Evolutionary conservation across 495 filamentous ascomycete species (phyloP).

Genomic region (Geopyxis carbonaria): DNA sequence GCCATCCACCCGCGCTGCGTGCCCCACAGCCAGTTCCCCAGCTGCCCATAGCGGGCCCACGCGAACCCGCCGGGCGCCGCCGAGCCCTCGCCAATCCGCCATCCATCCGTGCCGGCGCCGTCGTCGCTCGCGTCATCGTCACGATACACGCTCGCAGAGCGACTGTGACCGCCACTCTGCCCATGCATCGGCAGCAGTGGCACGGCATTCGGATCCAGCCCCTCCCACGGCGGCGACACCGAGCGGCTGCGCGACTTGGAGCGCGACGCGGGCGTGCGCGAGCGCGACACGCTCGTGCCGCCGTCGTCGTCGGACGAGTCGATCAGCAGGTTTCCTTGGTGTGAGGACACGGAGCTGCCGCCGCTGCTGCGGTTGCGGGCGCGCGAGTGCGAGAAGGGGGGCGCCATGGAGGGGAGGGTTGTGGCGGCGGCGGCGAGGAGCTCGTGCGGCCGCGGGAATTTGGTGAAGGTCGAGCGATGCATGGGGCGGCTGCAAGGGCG

Average conservation of each 20-base stretch:
- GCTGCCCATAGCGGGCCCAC: conserved; percentile 27
- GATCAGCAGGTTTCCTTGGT: conserved; percentile 13
- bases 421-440: conserved; percentile 12
- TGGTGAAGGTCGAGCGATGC: background rate
- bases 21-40: conserved; percentile 35
- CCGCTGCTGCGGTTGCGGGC: conserved; percentile 20
- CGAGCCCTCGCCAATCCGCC: conserved; percentile 14
- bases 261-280: conserved; percentile 6
- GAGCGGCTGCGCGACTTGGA: conserved; percentile 14
- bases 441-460: conserved; percentile 22
- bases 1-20: conserved; percentile 34
- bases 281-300: conserved; percentile 4
- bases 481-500: too few species aligned
- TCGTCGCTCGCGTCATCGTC: conserved; percentile 11
- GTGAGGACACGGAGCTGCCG: conserved; percentile 16
- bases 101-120: conserved; percentile 1
- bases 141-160: conserved; percentile 7
- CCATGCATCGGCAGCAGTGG: conserved; percentile 19
- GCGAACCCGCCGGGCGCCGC: conserved; percentile 20
- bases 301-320: conserved; percentile 14
- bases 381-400: conserved; percentile 17
- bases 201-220: conserved; percentile 9
- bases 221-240: conserved; percentile 16
- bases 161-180: conserved; percentile 17
- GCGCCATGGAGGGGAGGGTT: background rate